A percentile compares a stretch with the other conserved stretches of the same genome.
phyloP scores from a whole-genome alignment of 83 land plant genomes.

The Picea abies region DNA sequence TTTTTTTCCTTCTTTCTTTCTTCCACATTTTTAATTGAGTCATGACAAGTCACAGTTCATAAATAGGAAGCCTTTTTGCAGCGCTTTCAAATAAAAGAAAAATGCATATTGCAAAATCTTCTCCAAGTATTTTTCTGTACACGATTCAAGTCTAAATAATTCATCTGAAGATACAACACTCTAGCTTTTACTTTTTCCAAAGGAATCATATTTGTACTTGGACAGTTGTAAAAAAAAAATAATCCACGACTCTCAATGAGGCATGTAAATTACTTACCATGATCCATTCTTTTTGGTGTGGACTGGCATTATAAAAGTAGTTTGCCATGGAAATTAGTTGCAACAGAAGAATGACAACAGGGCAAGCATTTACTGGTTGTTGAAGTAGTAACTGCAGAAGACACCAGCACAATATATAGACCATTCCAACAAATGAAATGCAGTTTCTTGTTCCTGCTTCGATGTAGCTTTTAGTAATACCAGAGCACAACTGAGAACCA shows the following conservation, averaged over 20 bases:
- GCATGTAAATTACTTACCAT: constrained; percentile 48
- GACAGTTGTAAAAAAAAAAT: background rate
- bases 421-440: constrained; percentile 50
- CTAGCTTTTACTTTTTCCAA: background rate
- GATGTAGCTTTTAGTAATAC: background rate
- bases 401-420: constrained; percentile 69
- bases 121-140: background rate
- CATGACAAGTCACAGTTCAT: background rate
- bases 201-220: background rate
- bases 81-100: background rate
- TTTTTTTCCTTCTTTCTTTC: too few relatives aligned
- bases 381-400: constrained; percentile 87
- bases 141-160: background rate
- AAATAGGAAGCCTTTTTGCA: background rate
- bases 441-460: constrained; percentile 28
- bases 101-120: background rate
- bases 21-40: background rate
- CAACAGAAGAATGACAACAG: constrained; percentile 55
- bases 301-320: constrained; percentile 36
- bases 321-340: constrained; percentile 46
- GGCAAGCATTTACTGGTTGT: constrained; percentile 74
- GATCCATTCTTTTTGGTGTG: constrained; percentile 54
- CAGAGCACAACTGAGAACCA: background rate
- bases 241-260: background rate
- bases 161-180: background rate